A percentile compares a stretch with the other conserved stretches of the same genome.
Evolutionary conservation across 2,329 filamentous ascomycete species (phyloP).

Genomic region (Periglandula ipomoeae): DNA sequence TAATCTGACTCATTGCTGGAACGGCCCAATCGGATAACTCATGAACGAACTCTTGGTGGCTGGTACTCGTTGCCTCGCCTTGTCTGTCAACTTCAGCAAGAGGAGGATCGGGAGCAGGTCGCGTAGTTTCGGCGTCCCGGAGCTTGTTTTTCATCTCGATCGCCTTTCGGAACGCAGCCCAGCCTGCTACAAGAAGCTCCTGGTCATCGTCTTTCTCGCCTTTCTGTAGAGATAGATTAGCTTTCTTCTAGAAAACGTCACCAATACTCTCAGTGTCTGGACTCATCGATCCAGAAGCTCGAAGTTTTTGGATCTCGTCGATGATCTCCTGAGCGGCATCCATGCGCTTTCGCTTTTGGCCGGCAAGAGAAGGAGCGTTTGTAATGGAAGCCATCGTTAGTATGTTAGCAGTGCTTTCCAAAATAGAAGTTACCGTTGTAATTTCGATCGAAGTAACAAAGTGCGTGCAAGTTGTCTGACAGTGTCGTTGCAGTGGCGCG

Average conservation of each 20-base stretch:
- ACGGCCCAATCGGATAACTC: background rate
- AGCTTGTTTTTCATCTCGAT: background rate
- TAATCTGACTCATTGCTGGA: background rate
- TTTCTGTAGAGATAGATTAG: conserved; percentile 2
- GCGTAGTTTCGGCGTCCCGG: background rate
- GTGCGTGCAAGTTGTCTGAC: background rate
- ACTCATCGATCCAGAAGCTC: background rate
- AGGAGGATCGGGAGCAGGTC: background rate
- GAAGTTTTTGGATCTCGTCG: background rate
- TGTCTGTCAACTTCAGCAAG: background rate
- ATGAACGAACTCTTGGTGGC: background rate
- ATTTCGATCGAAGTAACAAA: background rate
- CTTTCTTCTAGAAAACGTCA: conserved; percentile 1
- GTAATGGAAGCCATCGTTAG: background rate
- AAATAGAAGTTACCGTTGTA: background rate
- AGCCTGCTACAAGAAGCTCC: background rate
- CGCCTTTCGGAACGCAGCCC: background rate
- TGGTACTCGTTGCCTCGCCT: background rate
- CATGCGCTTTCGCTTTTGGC: conserved; percentile 1
- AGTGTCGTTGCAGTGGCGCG: background rate
- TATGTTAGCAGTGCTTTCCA: background rate
- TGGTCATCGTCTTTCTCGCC: background rate
- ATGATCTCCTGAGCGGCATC: background rate
- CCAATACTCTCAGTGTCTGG: background rate
- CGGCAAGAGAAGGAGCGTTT: too few relatives aligned